Base-by-base conservation (phyloP, 441 rosid species). In the Raphanus hybrid region DNA sequence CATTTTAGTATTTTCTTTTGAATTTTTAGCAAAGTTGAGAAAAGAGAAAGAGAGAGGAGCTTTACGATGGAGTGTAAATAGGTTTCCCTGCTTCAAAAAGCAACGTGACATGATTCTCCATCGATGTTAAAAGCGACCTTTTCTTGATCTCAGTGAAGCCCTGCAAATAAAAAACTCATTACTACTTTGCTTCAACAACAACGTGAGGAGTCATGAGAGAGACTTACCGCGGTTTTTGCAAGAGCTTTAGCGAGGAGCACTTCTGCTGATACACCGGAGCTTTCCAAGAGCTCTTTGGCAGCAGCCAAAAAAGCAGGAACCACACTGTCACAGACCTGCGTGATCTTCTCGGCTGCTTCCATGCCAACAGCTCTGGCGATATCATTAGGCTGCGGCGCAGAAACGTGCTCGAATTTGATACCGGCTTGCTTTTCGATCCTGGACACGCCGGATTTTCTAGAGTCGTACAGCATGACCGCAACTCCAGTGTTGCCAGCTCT, bases 401-500 rank as follows among this genome's bases (percentile, higher is more conserved):
- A 77, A 4, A 93, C 50, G 67, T 87, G 91, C 82, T 95, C 96
- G 83, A 95, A 95, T 75, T 90, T 90, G 10, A 95, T 92, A 43
- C 98, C 99, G 67, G 97, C 84, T 84, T 91, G 91, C 78, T 81
- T 86, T 74, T 91, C 91, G n/a, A 95, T 95, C 82, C 48, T 92
- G 26, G 97, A 84, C 66, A 93, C 37, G 61, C 74, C 87, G 3
- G 92, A 80, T 84, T 84, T 88, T 81, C 93, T 87, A 32, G 99
- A 88, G 73, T 93, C 98, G 73, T 79, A 90, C 8, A 95, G 95
- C 91, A 88, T 95, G 27, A 93, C 98, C 15, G 99, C 97, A 76
- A 95, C 86, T 26, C 99, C 97, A 82, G 92, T 84, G 80, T 95
- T 93, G 54, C 98, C 97, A 76, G 98, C 99, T 85, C 98, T 91